Conservation (phyloP, 2,329 filamentous ascomycete genomes). For the Aquanectria penicillioides region DNA sequence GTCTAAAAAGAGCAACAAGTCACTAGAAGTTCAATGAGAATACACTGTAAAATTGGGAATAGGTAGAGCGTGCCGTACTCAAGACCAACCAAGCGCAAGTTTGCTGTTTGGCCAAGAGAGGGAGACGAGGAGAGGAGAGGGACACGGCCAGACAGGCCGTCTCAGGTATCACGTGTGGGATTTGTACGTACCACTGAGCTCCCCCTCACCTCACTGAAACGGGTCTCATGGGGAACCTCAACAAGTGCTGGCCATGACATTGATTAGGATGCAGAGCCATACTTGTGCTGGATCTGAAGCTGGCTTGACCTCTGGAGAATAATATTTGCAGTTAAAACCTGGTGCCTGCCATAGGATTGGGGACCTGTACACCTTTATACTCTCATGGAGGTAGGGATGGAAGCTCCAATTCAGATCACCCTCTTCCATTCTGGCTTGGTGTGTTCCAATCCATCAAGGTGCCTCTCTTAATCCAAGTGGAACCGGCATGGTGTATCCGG, state of each 20-base stretch:
- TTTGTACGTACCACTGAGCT: conserved; percentile 8
- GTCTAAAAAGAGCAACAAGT: too few species aligned
- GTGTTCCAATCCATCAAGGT: conserved; percentile 3
- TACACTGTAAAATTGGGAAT: too few species aligned
- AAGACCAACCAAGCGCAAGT: too few species aligned
- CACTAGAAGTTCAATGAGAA: too few species aligned
- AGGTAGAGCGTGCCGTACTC: too few species aligned
- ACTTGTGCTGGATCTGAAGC: too few species aligned
- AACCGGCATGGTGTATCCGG: background rate
- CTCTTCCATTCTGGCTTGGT: background rate
- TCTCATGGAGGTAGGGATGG: background rate
- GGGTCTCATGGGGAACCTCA: background rate
- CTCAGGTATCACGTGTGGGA: background rate
- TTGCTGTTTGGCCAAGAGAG: too few species aligned
- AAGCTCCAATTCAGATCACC: background rate
- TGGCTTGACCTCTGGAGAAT: too few species aligned
- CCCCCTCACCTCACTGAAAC: conserved; percentile 10
- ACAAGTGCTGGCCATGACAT: background rate
- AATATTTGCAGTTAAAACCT: too few species aligned
- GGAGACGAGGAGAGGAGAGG: background rate
- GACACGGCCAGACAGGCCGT: background rate
- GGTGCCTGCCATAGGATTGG: too few species aligned
- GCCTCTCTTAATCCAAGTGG: background rate
- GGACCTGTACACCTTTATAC: too few species aligned
- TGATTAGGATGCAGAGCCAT: too few species aligned